Evolutionary conservation across 257 asterid species (phyloP), one percentile per base, ranked within the genome.

Genomic region (Penstemon eatonii): DNA sequence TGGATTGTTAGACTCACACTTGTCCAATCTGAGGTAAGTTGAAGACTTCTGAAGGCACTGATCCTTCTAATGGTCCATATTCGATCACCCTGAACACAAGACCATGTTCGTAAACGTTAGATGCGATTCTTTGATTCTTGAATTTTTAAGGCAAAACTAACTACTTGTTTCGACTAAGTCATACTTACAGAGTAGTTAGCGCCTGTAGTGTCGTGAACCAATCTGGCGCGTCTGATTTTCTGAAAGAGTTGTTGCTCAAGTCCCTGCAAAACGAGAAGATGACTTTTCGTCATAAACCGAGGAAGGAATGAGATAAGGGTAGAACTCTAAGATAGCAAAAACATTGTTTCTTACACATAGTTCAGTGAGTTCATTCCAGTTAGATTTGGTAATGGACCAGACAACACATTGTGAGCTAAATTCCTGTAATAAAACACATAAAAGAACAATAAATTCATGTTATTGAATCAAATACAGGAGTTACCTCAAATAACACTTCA

Each of bases 201-300:
- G 96, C 86, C 50, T 55, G 85, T 69, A 92, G 73, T 12, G 91
- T 80, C 15, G 89, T 78, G 86, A 92, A 83, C 98, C 96, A 92
- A 12, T 70, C 79, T 1, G 98, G 98, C 7, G 89, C 85, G 69
- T 79, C 77, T 25, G 95, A 81, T 76, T 79, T 79, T 62, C 77
- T 71, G 73, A 92, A 92, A 38, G 96, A 80, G 79, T 89, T 89
- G 83, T 85, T 92, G 86, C 98, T 89, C 85, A 92, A 82, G 74
- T 92, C 98, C 80, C 98, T 89, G 85, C 39, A 45, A 62, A 79
- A 76, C n/a, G 3, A 12, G 39, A 67, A 44, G 25, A 45, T 19
- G 7, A 33, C 13, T 37, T 13, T 15, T 69, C n/a, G 25, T 33
- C n/a, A 67, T 46, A 44, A 13, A 53, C 46, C 39, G 5, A 15